Base-by-base conservation (phyloP, 1,284 basidiomycete genomes). In the Sporisorium graminicola region DNA sequence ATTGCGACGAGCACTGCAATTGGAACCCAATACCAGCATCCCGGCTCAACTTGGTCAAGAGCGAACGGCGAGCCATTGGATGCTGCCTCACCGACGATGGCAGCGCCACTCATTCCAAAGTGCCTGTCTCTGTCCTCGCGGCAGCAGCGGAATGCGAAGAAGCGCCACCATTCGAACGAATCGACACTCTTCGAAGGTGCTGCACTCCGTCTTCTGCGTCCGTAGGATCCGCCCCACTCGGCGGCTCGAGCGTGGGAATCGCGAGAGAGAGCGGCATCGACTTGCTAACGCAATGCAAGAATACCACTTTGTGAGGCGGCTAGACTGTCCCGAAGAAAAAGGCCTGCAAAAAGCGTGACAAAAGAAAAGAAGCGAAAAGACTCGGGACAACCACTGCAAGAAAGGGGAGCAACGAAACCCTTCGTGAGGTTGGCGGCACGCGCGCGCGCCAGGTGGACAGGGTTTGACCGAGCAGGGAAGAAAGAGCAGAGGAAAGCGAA, bases 381-480 rank as follows among this genome's bases (percentile, higher is more conserved):
- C 9, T n/a, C n/a, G 26, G 49, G n/a, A 10, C 26, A 24, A 18
- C 50, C 6, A 14, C 16, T 14, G 24, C 44, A 31, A 10, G 29
- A 50, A 29, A 29, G 18, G 49, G 29, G 8, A 7, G 16, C 18
- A 29, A 31, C 29, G 5, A 31, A n/a, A 5, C 10, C 29, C 29
- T 40, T 40, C 37, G 37, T 4, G 37, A 12, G 33, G 16, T 40
- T 8, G 29, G 49, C 27, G 27, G 20, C 24, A 2, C 13, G 55
- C 54, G 42, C 35, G 44, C 31, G 56, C 55, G 43, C 16, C 18
- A 22, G 18, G 42, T 40, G 24, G 27, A n/a, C 49, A 26, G 40
- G 20, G 31, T 29, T 46, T 47, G 42, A 57, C 55, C 56, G 56
- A 49, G 46, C 44, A 43, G 46, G 22, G 24, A 58, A 58, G 12